Percentiles rank a stretch among this genome's conserved stretches.
Evolutionary conservation across 208 protist species (phyloP).

Genomic region (Herpetomonas tarakana): DNA sequence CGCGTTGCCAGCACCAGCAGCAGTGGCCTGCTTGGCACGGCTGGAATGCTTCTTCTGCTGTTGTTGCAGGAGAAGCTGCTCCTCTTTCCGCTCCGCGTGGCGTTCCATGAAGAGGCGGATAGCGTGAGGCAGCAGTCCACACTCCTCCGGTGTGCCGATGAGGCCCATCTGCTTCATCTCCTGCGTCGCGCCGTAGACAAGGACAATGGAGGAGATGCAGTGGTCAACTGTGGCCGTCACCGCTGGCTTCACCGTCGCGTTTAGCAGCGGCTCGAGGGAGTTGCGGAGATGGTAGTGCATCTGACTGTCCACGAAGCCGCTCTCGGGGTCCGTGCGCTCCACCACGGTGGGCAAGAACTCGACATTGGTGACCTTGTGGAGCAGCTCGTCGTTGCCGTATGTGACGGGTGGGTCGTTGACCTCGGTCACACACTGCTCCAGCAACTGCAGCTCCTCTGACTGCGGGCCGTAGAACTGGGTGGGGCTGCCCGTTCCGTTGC

Average conservation of each 20-base stretch:
- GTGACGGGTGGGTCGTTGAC: slow-evolving; percentile 52
- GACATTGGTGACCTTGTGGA: slow-evolving; percentile 57
- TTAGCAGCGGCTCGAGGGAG: slow-evolving; percentile 50
- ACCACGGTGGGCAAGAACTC: slow-evolving; percentile 47
- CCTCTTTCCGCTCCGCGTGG: slow-evolving; percentile 32
- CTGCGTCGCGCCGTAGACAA: slow-evolving; percentile 84
- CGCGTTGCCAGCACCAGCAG: background rate
- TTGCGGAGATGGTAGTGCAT: slow-evolving; percentile 47
- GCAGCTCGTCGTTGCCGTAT: slow-evolving; percentile 48
- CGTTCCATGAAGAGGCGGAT: slow-evolving; percentile 69
- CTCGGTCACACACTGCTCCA: slow-evolving; percentile 44
- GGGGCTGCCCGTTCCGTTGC: background rate
- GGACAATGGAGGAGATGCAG: slow-evolving; percentile 69
- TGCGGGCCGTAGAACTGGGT: slow-evolving; percentile 23
- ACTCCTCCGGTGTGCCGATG: slow-evolving; percentile 76
- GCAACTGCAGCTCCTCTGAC: slow-evolving; percentile 19
- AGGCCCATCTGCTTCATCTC: slow-evolving; percentile 89
- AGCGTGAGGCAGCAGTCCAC: slow-evolving; percentile 67
- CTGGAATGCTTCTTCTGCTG: background rate
- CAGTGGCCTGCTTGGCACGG: too few relatives aligned
- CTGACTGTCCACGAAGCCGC: slow-evolving; percentile 10
- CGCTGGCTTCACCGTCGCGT: slow-evolving; percentile 49
- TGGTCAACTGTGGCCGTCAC: slow-evolving; percentile 71
- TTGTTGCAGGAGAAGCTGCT: slow-evolving; percentile 15
- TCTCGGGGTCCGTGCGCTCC: slow-evolving; percentile 17